phyloP scores from a whole-genome alignment of 1,139 yeast genomes.

The Blastobotrys elegans region DNA sequence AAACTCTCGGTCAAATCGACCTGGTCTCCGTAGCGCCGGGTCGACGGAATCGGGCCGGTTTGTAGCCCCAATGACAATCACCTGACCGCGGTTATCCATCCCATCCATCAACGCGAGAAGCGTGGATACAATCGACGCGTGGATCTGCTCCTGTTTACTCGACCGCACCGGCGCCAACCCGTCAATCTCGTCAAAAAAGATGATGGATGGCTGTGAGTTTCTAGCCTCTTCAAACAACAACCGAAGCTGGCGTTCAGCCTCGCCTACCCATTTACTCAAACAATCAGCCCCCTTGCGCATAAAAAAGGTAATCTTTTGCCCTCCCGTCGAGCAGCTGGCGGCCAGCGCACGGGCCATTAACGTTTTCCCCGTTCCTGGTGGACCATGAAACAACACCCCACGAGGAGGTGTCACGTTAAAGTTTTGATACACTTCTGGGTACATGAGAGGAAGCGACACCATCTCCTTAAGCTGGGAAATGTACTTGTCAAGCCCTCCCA shows the following conservation, averaged over 20 bases:
- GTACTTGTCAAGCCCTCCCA: constrained; percentile 90
- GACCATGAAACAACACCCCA: constrained; percentile 97
- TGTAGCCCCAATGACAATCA: constrained; percentile 96
- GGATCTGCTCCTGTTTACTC: constrained; percentile 95
- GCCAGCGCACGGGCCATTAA: constrained; percentile 97
- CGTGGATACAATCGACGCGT: constrained; percentile 95
- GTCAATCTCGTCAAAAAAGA: constrained; percentile 95
- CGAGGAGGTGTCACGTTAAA: constrained; percentile 95
- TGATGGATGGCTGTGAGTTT: constrained; percentile 91
- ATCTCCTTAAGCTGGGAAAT: constrained; percentile 92
- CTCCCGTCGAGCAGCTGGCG: constrained; percentile 78
- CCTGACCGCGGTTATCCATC: constrained; percentile 96
- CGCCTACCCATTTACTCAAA: constrained; percentile 98
- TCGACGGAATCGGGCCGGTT: constrained; percentile 97
- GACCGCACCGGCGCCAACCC: constrained; percentile 98
- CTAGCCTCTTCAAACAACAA: constrained; percentile 92
- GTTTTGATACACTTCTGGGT: constrained; percentile 89
- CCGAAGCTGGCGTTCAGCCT: constrained; percentile 92
- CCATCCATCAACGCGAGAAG: constrained; percentile 97
- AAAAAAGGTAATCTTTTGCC: constrained; percentile 83
- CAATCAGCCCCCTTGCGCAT: constrained; percentile 99
- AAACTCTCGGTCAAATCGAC: constrained; percentile 95
- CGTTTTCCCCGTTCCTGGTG: constrained; percentile 99
- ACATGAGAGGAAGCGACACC: constrained; percentile 89
- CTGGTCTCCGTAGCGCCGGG: constrained; percentile 96